Percentiles rank a stretch among this genome's conserved stretches.
Evolutionary conservation across 2,329 filamentous ascomycete species (phyloP).

Genomic region (Fusarium pininemorale): DNA sequence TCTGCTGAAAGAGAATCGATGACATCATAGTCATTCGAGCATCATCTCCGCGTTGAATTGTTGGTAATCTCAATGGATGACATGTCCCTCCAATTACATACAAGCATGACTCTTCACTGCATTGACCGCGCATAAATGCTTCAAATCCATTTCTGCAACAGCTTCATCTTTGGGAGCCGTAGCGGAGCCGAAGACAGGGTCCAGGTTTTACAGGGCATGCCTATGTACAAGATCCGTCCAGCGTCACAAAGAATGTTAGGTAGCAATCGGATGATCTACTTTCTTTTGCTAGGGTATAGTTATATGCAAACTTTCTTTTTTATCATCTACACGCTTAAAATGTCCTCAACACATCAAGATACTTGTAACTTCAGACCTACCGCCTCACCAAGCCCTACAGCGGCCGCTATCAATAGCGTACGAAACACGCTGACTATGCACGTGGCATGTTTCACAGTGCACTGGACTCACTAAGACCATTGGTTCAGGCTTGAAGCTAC

Average conservation of each 20-base stretch:
- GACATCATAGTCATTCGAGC: neutral
- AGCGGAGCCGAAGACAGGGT: constrained; percentile 4
- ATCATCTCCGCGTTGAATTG: neutral
- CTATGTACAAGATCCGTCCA: neutral
- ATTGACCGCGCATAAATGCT: neutral
- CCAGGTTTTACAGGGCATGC: neutral
- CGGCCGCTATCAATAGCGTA: neutral
- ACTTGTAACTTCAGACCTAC: no score
- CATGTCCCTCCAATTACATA: neutral
- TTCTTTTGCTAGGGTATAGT: neutral
- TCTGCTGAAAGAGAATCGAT: neutral
- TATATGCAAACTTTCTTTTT: neutral
- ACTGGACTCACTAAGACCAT: neutral
- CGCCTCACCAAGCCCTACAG: neutral
- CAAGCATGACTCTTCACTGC: neutral
- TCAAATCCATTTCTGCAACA: neutral
- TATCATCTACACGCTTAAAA: neutral
- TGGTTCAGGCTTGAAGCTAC: neutral
- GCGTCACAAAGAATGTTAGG: neutral
- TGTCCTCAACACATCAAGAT: neutral
- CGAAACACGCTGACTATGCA: neutral
- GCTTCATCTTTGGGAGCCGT: neutral
- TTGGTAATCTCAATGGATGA: neutral
- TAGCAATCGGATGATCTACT: neutral
- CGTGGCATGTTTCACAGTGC: neutral